A percentile compares a stretch with the other conserved stretches of the same genome.
Evolutionary conservation across 345 rosid genomes (phyloP).

Genomic region (Melaleuca alternifolia): DNA sequence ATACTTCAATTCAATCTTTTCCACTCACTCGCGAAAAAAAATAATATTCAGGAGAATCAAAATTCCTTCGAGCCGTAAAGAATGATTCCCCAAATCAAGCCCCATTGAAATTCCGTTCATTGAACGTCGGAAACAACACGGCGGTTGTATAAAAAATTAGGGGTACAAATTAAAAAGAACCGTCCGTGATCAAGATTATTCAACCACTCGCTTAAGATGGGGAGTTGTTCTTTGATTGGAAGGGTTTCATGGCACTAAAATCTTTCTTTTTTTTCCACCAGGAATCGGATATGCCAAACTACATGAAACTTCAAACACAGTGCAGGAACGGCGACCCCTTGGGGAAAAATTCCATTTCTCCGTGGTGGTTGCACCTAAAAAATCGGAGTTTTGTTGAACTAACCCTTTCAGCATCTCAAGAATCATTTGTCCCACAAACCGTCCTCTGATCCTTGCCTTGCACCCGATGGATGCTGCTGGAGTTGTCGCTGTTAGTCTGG

Average conservation of each 20-base stretch:
- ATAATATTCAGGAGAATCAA: neutral
- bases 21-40: neutral
- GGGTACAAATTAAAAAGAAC: neutral
- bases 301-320: neutral
- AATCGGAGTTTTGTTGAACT: neutral
- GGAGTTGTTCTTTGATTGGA: neutral
- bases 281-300: neutral
- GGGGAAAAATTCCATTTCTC: neutral
- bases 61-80: neutral
- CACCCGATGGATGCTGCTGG: neutral
- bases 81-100: neutral
- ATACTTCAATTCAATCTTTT: neutral
- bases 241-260: neutral
- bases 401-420: neutral
- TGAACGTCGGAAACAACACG: neutral
- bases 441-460: neutral
- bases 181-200: neutral
- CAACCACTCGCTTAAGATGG: neutral
- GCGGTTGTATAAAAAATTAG: neutral
- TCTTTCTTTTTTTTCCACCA: neutral
- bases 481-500: neutral
- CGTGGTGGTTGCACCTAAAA: conserved; percentile 1
- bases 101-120: neutral
- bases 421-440: neutral
- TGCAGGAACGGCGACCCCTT: neutral